These are phyloP conservation scores for Hypoxylon sp. DNA, from an alignment of 2,329 filamentous ascomycete species.

Conservation along the genomic window DNA sequence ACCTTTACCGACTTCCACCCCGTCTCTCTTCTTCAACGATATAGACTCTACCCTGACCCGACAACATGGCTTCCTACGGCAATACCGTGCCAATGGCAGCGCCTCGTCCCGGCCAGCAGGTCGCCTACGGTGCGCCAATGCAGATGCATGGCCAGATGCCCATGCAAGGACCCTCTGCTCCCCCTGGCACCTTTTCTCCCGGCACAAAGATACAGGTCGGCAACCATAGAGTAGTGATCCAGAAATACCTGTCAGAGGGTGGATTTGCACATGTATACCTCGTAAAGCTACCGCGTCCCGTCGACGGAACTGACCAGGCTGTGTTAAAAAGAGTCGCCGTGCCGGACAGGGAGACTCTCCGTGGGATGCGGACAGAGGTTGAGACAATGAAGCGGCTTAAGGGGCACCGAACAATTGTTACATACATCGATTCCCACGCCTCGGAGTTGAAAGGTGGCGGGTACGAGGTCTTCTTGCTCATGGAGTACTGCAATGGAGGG, in stretches of 20 bases:
- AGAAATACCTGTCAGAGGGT: constrained; percentile 97
- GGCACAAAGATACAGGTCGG: constrained; percentile 98
- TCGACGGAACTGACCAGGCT: constrained; percentile 83
- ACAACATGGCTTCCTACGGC: constrained; percentile 52
- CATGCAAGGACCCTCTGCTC: constrained; percentile 58
- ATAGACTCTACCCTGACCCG: constrained; percentile 24
- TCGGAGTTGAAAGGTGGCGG: constrained; percentile 93
- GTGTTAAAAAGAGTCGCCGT: constrained; percentile 97
- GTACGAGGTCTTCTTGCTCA: constrained; percentile 97
- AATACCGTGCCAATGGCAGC: constrained; percentile 52
- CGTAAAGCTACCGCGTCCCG: constrained; percentile 83
- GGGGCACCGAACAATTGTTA: constrained; percentile 95
- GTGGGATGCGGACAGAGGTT: constrained; percentile 97
- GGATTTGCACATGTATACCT: constrained; percentile 99
- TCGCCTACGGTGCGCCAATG: constrained; percentile 61
- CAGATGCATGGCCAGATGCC: constrained; percentile 55
- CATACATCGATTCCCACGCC: constrained; percentile 97
- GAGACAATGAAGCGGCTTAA: constrained; percentile 99
- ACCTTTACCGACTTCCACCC: constrained; percentile 43
- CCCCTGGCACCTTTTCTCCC: constrained; percentile 90
- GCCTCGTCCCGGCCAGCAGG: constrained; percentile 59
- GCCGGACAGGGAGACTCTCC: constrained; percentile 93
- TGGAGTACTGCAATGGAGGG: constrained; percentile 97
- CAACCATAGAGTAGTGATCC: constrained; percentile 90
- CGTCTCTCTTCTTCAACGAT: constrained; percentile 23